Evolutionary conservation across 2,329 filamentous ascomycete species (phyloP), one percentile per base, ranked within the genome.

Genomic region (Pochonia chlamydosporia): DNA sequence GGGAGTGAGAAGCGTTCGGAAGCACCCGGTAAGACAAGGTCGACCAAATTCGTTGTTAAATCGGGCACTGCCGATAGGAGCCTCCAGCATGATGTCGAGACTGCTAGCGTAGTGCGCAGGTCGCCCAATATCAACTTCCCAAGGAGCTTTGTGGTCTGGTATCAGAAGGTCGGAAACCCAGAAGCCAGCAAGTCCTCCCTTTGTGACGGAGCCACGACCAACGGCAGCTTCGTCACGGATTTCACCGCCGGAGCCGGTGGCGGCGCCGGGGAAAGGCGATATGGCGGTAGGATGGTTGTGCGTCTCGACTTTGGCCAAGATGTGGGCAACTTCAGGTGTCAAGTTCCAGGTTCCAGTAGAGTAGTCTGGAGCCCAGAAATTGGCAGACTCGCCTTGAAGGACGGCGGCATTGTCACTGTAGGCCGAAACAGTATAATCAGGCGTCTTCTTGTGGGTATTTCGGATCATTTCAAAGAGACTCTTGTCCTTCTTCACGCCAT

Each of bases 381-480:
- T 60, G 26, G 66, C 68, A 40, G 61, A 54, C 18, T 71, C 68
- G 8, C 68, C 68, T 48, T 67, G 57, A n/a, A 71, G 52, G 14
- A 99, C 93, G n/a, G 93, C 93, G 23, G 93, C 93, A 63, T 99
- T 99, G 65, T 99, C 93, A 59, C 89, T 95, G 69, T 99, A 99
- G 7, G 93, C 93, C 30, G 90, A 96, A 37, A 97, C 80, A n/a
- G 91, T 95, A 63, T 83, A 85, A 45, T 87, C 74, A 1, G 89
- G 88, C 49, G 83, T 85, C 58, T 81, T 80, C 64, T 89, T 86
- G 70, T 99, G 90, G 1, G 93, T 99, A 65, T 96, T 95, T 56
- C 87, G 81, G 62, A 99, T 99, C 93, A 99, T 97, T 30, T 83
- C 83, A 62, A 99, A 99, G 7, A 99, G 76, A 55, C 85, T 92